Conservation (phyloP, 2,329 filamentous ascomycete species). For the Dothideomycetes sp. region DNA sequence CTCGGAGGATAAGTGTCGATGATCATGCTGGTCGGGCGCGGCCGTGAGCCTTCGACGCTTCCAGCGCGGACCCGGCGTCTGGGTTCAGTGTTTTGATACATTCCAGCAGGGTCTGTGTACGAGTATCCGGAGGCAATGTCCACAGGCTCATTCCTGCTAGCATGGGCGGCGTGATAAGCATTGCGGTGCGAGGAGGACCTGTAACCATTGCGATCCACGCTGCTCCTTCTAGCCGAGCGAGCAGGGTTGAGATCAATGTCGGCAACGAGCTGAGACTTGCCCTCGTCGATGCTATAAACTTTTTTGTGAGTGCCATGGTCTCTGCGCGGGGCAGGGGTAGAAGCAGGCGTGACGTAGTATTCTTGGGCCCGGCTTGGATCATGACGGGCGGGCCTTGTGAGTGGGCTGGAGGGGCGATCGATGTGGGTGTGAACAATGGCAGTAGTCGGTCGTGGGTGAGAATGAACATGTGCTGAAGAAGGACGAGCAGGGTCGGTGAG, state of each 20-base stretch:
- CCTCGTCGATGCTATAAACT: constrained; percentile 36
- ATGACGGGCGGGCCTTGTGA: constrained; percentile 23
- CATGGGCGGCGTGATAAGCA: constrained; percentile 20
- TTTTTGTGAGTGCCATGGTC: constrained; percentile 39
- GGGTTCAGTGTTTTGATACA: constrained; percentile 41
- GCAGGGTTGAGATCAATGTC: constrained; percentile 24
- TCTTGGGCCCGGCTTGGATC: constrained; percentile 18
- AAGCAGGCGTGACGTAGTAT: constrained; percentile 27
- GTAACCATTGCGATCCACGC: constrained; percentile 18
- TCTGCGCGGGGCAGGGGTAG: constrained; percentile 14
- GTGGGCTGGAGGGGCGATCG: constrained; percentile 30
- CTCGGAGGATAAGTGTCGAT: constrained; percentile 20
- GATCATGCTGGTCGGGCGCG: constrained; percentile 35
- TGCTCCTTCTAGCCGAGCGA: constrained; percentile 21
- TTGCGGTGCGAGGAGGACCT: constrained; percentile 13
- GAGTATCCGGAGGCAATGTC: constrained; percentile 23
- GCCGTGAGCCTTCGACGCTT: constrained; percentile 31
- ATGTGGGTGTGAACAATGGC: constrained; percentile 21
- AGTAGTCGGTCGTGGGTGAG: constrained; percentile 23
- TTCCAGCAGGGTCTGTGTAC: constrained; percentile 38
- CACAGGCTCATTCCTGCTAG: constrained; percentile 10
- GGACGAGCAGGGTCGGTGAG: constrained; percentile 25
- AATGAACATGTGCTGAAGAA: constrained; percentile 14
- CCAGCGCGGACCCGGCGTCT: constrained; percentile 31
- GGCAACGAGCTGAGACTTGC: constrained; percentile 22